Base-by-base conservation (phyloP, 805 yeast genomes). In the Teunomyces kruisii region DNA sequence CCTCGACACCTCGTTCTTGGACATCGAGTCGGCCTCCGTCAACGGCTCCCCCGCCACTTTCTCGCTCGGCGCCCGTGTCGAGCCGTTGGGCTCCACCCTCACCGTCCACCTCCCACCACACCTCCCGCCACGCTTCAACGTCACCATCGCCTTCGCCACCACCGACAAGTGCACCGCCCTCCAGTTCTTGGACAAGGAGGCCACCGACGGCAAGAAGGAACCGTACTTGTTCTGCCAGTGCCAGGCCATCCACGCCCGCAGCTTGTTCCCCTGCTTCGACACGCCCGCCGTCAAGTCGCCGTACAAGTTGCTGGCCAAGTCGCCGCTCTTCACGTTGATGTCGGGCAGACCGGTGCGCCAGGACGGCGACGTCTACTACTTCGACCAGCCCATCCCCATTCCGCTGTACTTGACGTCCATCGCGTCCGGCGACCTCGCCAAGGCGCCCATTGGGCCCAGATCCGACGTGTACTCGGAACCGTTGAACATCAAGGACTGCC, bases 141-240 rank as follows among this genome's bases (percentile, higher is more conserved):
- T 63, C 13, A 44, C 46, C 33, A 48, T 66, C 29, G 40, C 30
- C 8, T 66, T 56, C 40, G 15, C 51, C 6, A 66, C 72, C 44
- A 66, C 72, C 10, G 54, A 56, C 5, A 52, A 58, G 36, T 57
- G 67, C 45, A 66, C 70, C 2, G 69, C 72, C 4, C 48, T 66
- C 28, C 72, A 66, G 50, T 66, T 66, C 39, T 59, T 66, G 41
- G 56, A 61, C 36, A 49, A 51, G 39, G 53, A 49, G 31, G 49
- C 49, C 35, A 51, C 55, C 24, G 52, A 49, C 35, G 68, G 68
- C 15, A 65, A 65, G 40, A 58, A 59, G 3, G 69, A 65, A 15
- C 67, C 68, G 1, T 66, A 61, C 51, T 49, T 65, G 42, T 66
- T 66, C 47, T 65, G 69, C 24, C 72, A 66, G 50, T 64, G 72